Evolutionary conservation across 345 rosid genomes (phyloP), one percentile per base, ranked within the genome.

Genomic region (Boechera divaricarpa): DNA sequence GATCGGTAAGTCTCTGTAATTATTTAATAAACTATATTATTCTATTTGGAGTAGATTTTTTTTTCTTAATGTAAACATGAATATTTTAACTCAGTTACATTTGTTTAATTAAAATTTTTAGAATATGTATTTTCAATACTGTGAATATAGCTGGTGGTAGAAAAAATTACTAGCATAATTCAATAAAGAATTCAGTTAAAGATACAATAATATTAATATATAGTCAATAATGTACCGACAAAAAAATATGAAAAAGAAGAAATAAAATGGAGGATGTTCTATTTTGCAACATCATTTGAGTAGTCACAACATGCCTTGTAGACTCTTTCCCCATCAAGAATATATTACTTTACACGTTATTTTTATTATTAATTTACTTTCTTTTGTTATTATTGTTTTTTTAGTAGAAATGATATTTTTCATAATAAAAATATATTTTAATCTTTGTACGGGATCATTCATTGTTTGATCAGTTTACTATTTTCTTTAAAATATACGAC

Each of bases 321-420:
- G 63, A 49, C 73, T 65, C 72, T n/a, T 64, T 60, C 69, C 47
- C 69, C 24, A 42, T 58, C 41, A 33, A 59, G 81, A 78, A 78
- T 78, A 66, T 78, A 66, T 78, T 67, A 66, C 81, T 72, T 78
- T 72, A 66, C 58, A 65, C 76, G 54, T 65, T 71, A 48, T 49
- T 3, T 3, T 1, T 45, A 2, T 32, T 18, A 54, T 63, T 77
- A 24, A 12, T 21, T 54, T 12, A 16, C 0, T 2, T 35, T 18
- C 3, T 51, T 39, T 33, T 21, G 21, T 53, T 16, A 33, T 45
- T 45, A 16, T 21, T 39, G 8, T 52, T 11, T 58, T 35, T 58
- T 53, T n/a, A 31, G 5, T 5, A 48, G 8, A 21, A 53, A 33
- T 31, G 15, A 28, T 28, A 49, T 49, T 21, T 12, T 45, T 39